These are phyloP conservation scores for Kluyveromyces marxianus DNA, from an alignment of 1,139 yeast species.

Conservation along the genomic window DNA sequence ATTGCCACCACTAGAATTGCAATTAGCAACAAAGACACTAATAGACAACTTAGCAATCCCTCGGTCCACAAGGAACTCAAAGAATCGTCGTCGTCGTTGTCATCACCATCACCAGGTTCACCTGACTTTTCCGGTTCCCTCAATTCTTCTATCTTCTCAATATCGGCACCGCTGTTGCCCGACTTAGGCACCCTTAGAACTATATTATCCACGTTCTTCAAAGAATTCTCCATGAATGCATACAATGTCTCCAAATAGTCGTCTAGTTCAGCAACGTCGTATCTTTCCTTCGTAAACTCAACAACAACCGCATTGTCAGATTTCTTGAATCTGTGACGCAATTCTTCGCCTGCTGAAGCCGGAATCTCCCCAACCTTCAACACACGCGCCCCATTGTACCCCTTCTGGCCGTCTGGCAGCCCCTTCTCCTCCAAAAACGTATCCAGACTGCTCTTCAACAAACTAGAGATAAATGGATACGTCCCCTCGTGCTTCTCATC, in stretches of 20 bases:
- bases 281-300: slow-evolving; percentile 15
- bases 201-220: slow-evolving; percentile 14
- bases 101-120: not conserved
- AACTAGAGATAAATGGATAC: slow-evolving; percentile 16
- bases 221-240: slow-evolving; percentile 18
- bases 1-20: slow-evolving; percentile 47
- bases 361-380: slow-evolving; percentile 15
- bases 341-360: slow-evolving; percentile 13
- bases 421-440: slow-evolving; percentile 8
- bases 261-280: slow-evolving; percentile 19
- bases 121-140: not conserved
- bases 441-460: slow-evolving; percentile 14
- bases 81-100: slow-evolving; percentile 14
- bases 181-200: slow-evolving; percentile 11
- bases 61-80: slow-evolving; percentile 31
- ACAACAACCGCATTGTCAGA: slow-evolving; percentile 18
- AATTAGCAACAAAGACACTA: slow-evolving; percentile 50
- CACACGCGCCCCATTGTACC: slow-evolving; percentile 4
- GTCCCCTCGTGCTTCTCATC: slow-evolving; percentile 6
- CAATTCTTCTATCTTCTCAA: not conserved
- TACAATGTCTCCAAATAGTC: slow-evolving; percentile 20
- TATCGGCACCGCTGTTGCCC: not conserved
- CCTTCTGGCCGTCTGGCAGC: slow-evolving; percentile 5
- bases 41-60: slow-evolving; percentile 58
- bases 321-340: slow-evolving; percentile 15